These are phyloP conservation scores for Purpureocillium lavendulum DNA, from an alignment of 2,329 filamentous ascomycete genomes.

Conservation along the genomic window DNA sequence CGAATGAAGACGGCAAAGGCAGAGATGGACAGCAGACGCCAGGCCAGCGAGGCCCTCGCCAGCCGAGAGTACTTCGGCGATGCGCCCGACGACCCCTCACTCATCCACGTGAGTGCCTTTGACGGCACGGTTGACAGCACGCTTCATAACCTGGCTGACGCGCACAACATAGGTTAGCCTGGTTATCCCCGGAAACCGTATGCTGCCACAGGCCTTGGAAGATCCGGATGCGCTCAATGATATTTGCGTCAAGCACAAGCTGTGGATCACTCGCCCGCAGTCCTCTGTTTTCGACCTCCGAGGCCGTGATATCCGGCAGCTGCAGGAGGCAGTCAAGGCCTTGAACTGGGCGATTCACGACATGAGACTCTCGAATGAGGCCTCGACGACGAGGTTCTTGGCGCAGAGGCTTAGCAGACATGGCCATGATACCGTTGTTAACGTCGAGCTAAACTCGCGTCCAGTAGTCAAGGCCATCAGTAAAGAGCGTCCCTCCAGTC, in stretches of 20 bases:
- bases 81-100: too few species aligned
- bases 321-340: constrained; percentile 18
- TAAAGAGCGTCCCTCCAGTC: background rate
- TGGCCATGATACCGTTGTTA: constrained; percentile 9
- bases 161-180: constrained; percentile 11
- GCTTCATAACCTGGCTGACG: too few species aligned
- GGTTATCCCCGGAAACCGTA: constrained; percentile 18
- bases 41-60: too few species aligned
- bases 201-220: constrained; percentile 17
- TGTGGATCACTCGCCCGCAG: constrained; percentile 20
- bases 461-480: constrained; percentile 7
- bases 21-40: too few species aligned
- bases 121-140: too few species aligned
- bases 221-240: constrained; percentile 14
- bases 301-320: constrained; percentile 11
- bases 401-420: constrained; percentile 15
- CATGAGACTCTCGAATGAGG: constrained; percentile 18
- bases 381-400: constrained; percentile 15
- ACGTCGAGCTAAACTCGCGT: constrained; percentile 14
- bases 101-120: too few species aligned
- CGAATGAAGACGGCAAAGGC: too few species aligned
- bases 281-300: constrained; percentile 17
- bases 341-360: constrained; percentile 23
- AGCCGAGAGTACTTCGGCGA: too few species aligned
- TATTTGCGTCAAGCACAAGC: constrained; percentile 17